Base-by-base conservation (phyloP, 805 yeast species). In the Candida vaughaniae region DNA sequence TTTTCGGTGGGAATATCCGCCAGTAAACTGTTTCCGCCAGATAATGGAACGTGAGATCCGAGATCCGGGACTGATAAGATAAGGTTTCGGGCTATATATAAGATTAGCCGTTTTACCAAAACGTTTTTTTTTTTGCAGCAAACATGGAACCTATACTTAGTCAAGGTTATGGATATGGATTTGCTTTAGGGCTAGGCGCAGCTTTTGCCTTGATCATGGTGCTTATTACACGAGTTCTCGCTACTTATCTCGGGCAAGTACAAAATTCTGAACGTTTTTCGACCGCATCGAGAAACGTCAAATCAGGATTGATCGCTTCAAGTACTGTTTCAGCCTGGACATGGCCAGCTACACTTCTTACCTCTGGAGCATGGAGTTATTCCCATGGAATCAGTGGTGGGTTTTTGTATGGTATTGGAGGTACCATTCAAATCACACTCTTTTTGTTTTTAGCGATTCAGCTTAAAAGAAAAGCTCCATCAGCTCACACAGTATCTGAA, bases 241-340 rank as follows among this genome's bases (percentile, higher is more conserved):
- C 66, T 11, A 56, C 50, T 33, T 69, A 60, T 46, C 53, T 60
- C 55, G 60, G 61, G 28, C 69, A 68, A 44, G 57, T 57, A 4
- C 73, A 68, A 42, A 62, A 64, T 41, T 68, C 74, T 4, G 74
- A 69, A 46, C 38, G 49, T 18, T 69, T 70, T 44, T 58, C 70
- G 3, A 67, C 75, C 3, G 74, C 76, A 6, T 61, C 67, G 4
- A 60, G 77, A 54, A 57, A 58, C 32, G 66, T 70, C 27, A 63
- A 68, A 22, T 55, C 70, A 12, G 75, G 74, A 22, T 45, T 71
- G 16, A 62, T 69, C 29, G 63, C 67, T 18, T 64, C 68, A 16
- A 69, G 71, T 8, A 65, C 69, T 16, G 69, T 70, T 5, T 60
- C 69, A n/a, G 55, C 67, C n/a, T 73, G 78, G 77, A 66, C 71